A percentile compares a stretch with the other conserved stretches of the same genome.
Evolutionary conservation across 1,284 basidiomycete species (phyloP).

Genomic region (Fomitopsis palustris): DNA sequence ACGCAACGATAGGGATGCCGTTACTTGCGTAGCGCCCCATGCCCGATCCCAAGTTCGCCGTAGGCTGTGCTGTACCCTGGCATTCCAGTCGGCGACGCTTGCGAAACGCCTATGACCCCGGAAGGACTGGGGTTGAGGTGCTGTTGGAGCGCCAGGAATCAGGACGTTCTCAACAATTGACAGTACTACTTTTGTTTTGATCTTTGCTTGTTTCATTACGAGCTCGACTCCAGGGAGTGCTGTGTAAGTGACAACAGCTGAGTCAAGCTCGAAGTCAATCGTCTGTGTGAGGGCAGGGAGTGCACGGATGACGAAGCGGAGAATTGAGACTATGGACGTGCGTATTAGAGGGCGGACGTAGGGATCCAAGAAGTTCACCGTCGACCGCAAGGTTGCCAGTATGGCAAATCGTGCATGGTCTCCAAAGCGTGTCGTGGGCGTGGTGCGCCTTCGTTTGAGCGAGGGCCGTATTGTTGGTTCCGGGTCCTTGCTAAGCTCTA

Average conservation of each 20-base stretch:
- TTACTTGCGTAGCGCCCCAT: conserved; percentile 58
- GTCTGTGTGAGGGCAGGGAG: conserved; percentile 63
- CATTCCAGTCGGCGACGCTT: conserved; percentile 59
- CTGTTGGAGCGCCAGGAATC: conserved; percentile 20
- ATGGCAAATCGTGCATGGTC: conserved; percentile 44
- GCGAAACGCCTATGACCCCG: conserved; percentile 27
- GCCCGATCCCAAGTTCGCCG: conserved; percentile 64
- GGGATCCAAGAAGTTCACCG: conserved; percentile 53
- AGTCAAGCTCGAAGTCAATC: conserved; percentile 62
- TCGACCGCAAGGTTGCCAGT: conserved; percentile 22
- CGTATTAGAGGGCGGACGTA: conserved; percentile 59
- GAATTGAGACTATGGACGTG: conserved; percentile 43
- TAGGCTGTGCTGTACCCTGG: conserved; percentile 54
- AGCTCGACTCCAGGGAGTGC: conserved; percentile 50
- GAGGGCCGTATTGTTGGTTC: not conserved
- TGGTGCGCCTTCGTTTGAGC: conserved; percentile 2
- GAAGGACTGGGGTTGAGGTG: not conserved
- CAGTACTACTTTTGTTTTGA: conserved; percentile 55
- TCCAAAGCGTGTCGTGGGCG: conserved; percentile 36
- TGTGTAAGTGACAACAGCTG: conserved; percentile 45
- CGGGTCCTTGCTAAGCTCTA: conserved; percentile 43
- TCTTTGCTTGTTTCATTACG: conserved; percentile 43
- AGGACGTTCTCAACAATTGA: conserved; percentile 41
- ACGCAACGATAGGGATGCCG: conserved; percentile 46
- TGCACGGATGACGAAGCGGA: conserved; percentile 58